Evolutionary conservation across 2,329 filamentous ascomycete species (phyloP).

Genomic region (Trichoderma brevicompactum): DNA sequence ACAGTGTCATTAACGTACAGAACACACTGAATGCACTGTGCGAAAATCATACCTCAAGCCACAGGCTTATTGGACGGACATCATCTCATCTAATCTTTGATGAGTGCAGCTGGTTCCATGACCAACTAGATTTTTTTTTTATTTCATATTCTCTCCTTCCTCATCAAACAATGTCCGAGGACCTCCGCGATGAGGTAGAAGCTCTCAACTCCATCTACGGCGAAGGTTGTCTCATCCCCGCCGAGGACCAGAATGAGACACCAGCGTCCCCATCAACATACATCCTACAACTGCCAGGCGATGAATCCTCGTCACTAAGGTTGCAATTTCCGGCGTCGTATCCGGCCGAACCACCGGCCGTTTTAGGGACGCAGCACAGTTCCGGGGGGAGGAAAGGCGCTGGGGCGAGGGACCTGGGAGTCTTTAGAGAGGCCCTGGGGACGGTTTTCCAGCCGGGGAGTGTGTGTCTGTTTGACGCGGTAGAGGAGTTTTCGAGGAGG

Average conservation of each 20-base stretch:
- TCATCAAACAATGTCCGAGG: constrained; percentile 54
- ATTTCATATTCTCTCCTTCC: not conserved
- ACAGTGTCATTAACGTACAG: constrained; percentile 5
- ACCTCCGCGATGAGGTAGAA: constrained; percentile 73
- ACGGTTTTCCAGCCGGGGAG: constrained; percentile 72
- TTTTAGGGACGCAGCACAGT: constrained; percentile 81
- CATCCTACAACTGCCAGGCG: constrained; percentile 69
- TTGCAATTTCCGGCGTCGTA: constrained; percentile 75
- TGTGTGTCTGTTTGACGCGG: constrained; percentile 89
- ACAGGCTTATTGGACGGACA: not conserved
- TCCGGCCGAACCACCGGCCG: constrained; percentile 71
- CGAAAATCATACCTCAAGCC: constrained; percentile 23
- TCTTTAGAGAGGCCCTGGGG: constrained; percentile 69
- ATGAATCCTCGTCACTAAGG: constrained; percentile 60
- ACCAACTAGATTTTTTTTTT: not conserved
- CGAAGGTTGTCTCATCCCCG: constrained; percentile 60
- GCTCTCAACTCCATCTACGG: constrained; percentile 87
- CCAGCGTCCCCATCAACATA: constrained; percentile 42
- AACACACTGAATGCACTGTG: constrained; percentile 16
- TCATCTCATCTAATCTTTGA: not conserved
- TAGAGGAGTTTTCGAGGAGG: constrained; percentile 69
- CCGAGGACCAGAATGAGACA: constrained; percentile 39
- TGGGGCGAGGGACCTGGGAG: constrained; percentile 69
- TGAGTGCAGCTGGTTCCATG: not conserved
- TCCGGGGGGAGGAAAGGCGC: constrained; percentile 74